A percentile compares a stretch with the other conserved stretches of the same genome.
phyloP scores from a whole-genome alignment of 2,329 filamentous ascomycete genomes.

The Teratosphaeria nubilosa region DNA sequence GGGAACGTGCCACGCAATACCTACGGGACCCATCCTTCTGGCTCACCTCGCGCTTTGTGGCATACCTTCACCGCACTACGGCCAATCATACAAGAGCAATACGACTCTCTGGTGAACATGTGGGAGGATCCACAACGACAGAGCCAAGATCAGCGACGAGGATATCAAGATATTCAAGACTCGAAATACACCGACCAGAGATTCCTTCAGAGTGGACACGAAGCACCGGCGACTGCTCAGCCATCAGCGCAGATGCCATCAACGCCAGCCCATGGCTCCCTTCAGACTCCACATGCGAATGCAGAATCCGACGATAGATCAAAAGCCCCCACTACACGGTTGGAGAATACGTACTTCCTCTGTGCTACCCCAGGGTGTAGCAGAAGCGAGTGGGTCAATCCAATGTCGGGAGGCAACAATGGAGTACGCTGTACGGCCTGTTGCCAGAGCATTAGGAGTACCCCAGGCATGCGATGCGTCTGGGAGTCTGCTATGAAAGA shows the following conservation, averaged over 20 bases:
- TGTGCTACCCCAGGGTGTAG: not conserved
- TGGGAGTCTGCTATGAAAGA: not conserved
- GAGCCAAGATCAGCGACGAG: not conserved
- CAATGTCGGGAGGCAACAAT: not conserved
- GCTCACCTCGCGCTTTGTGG: not conserved
- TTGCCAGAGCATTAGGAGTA: not conserved
- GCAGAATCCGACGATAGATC: not conserved
- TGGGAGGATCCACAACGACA: not conserved
- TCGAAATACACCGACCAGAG: not conserved
- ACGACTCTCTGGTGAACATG: not conserved
- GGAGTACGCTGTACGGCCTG: not conserved
- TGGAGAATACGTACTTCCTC: not conserved
- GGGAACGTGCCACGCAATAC: not conserved
- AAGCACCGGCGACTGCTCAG: not conserved
- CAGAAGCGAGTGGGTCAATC: not conserved
- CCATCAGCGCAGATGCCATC: not conserved
- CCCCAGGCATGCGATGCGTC: not conserved
- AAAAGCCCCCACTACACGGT: not conserved
- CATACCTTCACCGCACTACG: not conserved
- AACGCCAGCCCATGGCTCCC: not conserved
- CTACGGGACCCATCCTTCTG: not conserved
- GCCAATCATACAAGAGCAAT: not conserved
- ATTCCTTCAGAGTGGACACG: not conserved
- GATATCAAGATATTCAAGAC: not conserved
- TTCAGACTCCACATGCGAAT: not conserved